phyloP scores from a whole-genome alignment of 306 rosid genomes.

The Sphenostylis stenocarpa region DNA sequence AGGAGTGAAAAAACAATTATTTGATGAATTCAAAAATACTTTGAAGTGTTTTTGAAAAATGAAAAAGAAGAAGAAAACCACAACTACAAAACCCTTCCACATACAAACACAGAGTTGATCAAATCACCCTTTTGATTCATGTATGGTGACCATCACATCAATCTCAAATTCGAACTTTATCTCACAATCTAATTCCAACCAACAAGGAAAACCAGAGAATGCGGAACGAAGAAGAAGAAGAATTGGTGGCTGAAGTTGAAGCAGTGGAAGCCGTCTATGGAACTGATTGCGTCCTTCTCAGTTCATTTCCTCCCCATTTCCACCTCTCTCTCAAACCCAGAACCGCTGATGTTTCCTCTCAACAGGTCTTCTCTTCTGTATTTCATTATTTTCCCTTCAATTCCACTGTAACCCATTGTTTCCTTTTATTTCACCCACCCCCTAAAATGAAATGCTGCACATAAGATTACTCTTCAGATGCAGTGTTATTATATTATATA shows the following conservation, averaged over 20 bases:
- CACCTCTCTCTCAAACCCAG: slow-evolving; percentile 74
- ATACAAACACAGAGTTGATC: neutral
- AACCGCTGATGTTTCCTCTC: slow-evolving; percentile 78
- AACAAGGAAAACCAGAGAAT: neutral
- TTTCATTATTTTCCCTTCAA: neutral
- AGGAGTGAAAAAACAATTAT: no score
- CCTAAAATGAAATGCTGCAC: neutral
- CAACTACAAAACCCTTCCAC: neutral
- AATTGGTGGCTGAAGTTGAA: slow-evolving; percentile 65
- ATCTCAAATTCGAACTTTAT: neutral
- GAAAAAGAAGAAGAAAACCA: neutral
- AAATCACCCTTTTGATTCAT: neutral
- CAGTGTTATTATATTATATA: neutral
- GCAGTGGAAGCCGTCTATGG: slow-evolving; percentile 76
- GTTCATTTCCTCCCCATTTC: slow-evolving; percentile 68
- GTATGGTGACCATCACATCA: neutral
- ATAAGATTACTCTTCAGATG: neutral
- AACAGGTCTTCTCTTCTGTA: slow-evolving; percentile 50
- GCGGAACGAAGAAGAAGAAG: slow-evolving; percentile 40
- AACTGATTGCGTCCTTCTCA: slow-evolving; percentile 53
- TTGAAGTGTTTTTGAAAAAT: no score
- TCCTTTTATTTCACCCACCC: neutral
- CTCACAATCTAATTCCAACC: neutral
- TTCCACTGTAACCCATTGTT: neutral
- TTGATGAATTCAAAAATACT: no score